A percentile compares a stretch with the other conserved stretches of the same genome.
Conservation (phyloP, 768 basidiomycete genomes). For the Ramaria sp. region DNA sequence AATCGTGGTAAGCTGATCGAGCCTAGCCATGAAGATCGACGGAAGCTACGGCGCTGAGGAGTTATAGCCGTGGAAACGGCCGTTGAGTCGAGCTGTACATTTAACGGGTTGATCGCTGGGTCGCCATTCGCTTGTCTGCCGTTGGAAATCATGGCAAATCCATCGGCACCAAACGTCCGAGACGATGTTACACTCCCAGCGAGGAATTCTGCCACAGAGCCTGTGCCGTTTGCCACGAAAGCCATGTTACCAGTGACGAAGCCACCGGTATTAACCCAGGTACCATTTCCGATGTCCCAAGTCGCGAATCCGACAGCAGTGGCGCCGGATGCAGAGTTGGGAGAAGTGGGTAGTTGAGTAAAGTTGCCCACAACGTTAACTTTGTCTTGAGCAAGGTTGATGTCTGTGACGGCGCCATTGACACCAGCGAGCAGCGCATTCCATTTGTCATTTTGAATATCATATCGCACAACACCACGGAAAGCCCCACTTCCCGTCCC, state of each 20-base stretch:
- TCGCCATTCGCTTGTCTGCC: slow-evolving; percentile 34
- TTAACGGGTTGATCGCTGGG: slow-evolving; percentile 52
- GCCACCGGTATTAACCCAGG: slow-evolving; percentile 70
- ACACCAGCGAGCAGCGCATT: slow-evolving; percentile 59
- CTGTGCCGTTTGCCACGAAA: slow-evolving; percentile 58
- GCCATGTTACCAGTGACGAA: slow-evolving; percentile 63
- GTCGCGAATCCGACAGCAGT: slow-evolving; percentile 55
- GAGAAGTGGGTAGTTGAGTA: slow-evolving; percentile 30
- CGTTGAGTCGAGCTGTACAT: slow-evolving; percentile 38
- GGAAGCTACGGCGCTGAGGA: slow-evolving; percentile 22
- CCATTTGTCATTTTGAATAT: slow-evolving; percentile 59
- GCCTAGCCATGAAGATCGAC: slow-evolving; percentile 41
- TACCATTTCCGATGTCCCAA: slow-evolving; percentile 50
- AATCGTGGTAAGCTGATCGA: slow-evolving; percentile 24
- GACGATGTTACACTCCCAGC: slow-evolving; percentile 56
- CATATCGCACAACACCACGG: slow-evolving; percentile 58
- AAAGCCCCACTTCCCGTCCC: slow-evolving; percentile 43
- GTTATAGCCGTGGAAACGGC: slow-evolving; percentile 23
- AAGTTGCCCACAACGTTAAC: slow-evolving; percentile 73
- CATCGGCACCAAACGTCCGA: slow-evolving; percentile 60
- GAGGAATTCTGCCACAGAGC: slow-evolving; percentile 44
- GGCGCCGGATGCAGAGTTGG: slow-evolving; percentile 24
- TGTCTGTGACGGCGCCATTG: slow-evolving; percentile 58
- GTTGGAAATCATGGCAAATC: slow-evolving; percentile 70
- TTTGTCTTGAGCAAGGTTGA: slow-evolving; percentile 39